Conservation (phyloP, 768 basidiomycete genomes). For the Phlebiopsis gigantea region DNA sequence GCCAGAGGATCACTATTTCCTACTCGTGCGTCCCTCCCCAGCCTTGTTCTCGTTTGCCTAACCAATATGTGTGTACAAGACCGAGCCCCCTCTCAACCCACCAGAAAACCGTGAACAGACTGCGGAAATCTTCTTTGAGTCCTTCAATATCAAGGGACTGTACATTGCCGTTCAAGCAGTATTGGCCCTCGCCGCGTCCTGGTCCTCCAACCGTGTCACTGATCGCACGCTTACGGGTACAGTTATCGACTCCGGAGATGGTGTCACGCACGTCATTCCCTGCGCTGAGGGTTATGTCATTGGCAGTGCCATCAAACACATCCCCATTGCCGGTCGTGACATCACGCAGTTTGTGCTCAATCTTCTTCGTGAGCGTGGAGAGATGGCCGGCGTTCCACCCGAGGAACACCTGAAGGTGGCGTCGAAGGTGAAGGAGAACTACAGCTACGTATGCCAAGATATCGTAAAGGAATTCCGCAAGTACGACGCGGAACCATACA, state of each 20-base stretch:
- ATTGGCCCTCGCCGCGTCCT: conserved; percentile 94
- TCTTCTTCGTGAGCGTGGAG: conserved; percentile 91
- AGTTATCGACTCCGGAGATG: conserved; percentile 98
- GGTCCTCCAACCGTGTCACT: conserved; percentile 85
- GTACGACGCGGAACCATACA: conserved; percentile 93
- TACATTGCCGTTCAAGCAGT: conserved; percentile 99
- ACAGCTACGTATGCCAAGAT: conserved; percentile 97
- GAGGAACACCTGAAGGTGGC: conserved; percentile 93
- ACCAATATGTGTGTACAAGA: conserved; percentile 43
- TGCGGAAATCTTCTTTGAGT: conserved; percentile 99
- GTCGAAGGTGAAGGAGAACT: conserved; percentile 94
- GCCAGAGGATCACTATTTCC: conserved; percentile 98
- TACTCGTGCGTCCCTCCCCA: conserved; percentile 62
- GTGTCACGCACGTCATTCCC: conserved; percentile 97
- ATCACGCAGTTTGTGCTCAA: conserved; percentile 96
- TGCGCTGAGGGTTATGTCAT: conserved; percentile 98
- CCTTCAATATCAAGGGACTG: conserved; percentile 97
- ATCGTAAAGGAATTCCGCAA: conserved; percentile 99
- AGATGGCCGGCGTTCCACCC: conserved; percentile 84
- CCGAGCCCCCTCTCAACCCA: conserved; percentile 97
- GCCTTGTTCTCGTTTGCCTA: neutral
- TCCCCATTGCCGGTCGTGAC: conserved; percentile 97
- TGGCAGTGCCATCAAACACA: conserved; percentile 97
- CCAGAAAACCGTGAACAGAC: conserved; percentile 99
- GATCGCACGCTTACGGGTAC: conserved; percentile 95